Conservation (phyloP, 2,329 filamentous ascomycete species). For the Diaporthe eres region DNA sequence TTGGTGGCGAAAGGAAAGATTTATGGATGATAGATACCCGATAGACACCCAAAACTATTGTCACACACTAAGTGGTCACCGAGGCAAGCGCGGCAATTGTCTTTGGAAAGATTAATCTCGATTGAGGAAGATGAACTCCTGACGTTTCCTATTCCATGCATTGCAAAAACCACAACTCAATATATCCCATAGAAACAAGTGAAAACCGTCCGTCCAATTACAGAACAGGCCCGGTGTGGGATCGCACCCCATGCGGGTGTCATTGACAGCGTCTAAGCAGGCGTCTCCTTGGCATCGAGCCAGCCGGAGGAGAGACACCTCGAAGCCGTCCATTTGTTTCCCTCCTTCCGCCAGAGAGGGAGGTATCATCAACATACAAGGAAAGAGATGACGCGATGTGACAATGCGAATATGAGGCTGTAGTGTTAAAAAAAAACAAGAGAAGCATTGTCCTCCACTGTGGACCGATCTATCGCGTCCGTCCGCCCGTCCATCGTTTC, state of each 20-base stretch:
- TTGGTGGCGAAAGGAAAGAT: neutral
- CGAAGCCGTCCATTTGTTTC: constrained; percentile 7
- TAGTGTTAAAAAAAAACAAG: neutral
- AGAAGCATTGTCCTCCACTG: constrained; percentile 21
- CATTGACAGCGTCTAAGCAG: constrained; percentile 15
- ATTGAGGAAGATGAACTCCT: constrained; percentile 31
- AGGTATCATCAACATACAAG: constrained; percentile 42
- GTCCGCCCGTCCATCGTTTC: neutral
- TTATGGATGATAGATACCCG: neutral
- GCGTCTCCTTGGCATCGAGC: constrained; percentile 33
- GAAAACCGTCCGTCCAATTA: constrained; percentile 14
- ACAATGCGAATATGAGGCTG: constrained; percentile 29
- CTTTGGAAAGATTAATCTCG: constrained; percentile 20
- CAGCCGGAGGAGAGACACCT: constrained; percentile 25
- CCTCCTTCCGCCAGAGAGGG: constrained; percentile 29
- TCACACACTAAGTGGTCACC: neutral
- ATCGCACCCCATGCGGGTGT: constrained; percentile 29
- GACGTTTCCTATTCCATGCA: constrained; percentile 32
- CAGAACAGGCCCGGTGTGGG: constrained; percentile 33
- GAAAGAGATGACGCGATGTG: constrained; percentile 33
- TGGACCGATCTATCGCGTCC: neutral
- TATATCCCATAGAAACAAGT: constrained; percentile 35
- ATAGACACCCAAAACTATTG: neutral
- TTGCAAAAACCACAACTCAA: constrained; percentile 18
- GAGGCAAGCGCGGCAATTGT: constrained; percentile 10